Evolutionary conservation across 176 grass and related monocot species (phyloP).

Genomic region (Neostapfia colusana): DNA sequence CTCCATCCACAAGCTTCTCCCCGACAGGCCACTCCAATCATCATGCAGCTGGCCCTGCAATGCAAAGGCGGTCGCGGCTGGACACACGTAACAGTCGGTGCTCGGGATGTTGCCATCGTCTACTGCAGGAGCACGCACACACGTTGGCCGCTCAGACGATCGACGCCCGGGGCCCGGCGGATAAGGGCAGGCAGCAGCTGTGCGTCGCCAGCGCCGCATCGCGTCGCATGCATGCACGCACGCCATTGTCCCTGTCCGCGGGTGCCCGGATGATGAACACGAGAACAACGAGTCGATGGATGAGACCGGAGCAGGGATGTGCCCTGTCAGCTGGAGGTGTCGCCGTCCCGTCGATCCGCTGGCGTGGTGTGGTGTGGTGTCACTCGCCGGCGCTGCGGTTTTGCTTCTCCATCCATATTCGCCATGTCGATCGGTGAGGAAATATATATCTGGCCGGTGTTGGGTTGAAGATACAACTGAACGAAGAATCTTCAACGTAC

Average conservation of each 20-base stretch:
- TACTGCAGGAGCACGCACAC: not conserved
- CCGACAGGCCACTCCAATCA: conserved; percentile 11
- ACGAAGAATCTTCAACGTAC: not conserved
- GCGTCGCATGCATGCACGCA: conserved; percentile 6
- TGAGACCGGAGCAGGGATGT: not conserved
- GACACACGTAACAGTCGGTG: not conserved
- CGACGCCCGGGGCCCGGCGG: not conserved
- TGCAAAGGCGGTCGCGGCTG: not conserved
- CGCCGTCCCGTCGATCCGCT: not conserved
- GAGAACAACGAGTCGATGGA: not conserved
- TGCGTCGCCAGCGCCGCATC: not conserved
- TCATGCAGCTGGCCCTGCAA: not conserved
- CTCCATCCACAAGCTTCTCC: conserved; percentile 5
- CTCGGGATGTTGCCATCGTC: not conserved
- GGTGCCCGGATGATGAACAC: conserved; percentile 1
- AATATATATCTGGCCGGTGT: no score
- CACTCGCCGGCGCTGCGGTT: not conserved
- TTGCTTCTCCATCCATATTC: not conserved
- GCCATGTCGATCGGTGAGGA: not conserved
- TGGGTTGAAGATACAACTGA: not conserved
- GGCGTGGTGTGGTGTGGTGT: not conserved
- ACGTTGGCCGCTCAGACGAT: not conserved
- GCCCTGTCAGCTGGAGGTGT: not conserved
- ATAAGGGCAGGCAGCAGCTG: not conserved
- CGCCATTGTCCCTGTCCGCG: not conserved